phyloP scores from a whole-genome alignment of 306 rosid species.

The Rubus parviflorus region DNA sequence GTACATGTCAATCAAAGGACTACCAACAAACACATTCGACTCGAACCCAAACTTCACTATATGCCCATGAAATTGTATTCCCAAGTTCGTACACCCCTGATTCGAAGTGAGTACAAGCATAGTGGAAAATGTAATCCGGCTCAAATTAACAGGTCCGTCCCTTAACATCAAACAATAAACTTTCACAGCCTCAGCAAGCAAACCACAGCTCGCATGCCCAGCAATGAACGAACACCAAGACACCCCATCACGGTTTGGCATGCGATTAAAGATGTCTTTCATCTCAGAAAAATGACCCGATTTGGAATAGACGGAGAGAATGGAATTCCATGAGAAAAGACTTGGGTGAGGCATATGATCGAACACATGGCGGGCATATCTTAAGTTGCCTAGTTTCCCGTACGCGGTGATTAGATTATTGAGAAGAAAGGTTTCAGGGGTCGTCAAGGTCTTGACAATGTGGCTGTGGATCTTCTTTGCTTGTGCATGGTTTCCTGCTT shows the following conservation, averaged over 20 bases:
- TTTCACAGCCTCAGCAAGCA: conserved; percentile 45
- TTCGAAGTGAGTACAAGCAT: conserved; percentile 71
- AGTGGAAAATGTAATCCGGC: conserved; percentile 61
- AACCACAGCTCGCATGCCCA: conserved; percentile 48
- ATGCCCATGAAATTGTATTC: conserved; percentile 77
- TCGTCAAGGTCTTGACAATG: conserved; percentile 44
- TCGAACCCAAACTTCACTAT: conserved; percentile 70
- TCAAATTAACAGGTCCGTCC: conserved; percentile 49
- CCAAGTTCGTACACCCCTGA: conserved; percentile 50
- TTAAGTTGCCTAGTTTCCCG: conserved; percentile 44
- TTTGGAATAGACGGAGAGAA: conserved; percentile 64
- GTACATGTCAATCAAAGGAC: conserved; percentile 89
- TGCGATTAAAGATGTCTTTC: conserved; percentile 48
- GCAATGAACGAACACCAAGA: conserved; percentile 77
- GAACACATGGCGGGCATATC: conserved; percentile 63
- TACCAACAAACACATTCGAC: conserved; percentile 66
- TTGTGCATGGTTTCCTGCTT: conserved; percentile 39
- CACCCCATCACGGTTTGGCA: conserved; percentile 63
- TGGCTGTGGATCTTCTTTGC: conserved; percentile 67
- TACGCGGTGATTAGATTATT: conserved; percentile 59
- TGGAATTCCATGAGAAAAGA: conserved; percentile 68
- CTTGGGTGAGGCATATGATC: conserved; percentile 60
- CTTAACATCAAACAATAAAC: conserved; percentile 61
- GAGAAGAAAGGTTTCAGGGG: conserved; percentile 63
- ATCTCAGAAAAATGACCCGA: conserved; percentile 47